Evolutionary conservation across 23 red algal genomes (phyloP).

Genomic region (Gracilaria gracilis): DNA sequence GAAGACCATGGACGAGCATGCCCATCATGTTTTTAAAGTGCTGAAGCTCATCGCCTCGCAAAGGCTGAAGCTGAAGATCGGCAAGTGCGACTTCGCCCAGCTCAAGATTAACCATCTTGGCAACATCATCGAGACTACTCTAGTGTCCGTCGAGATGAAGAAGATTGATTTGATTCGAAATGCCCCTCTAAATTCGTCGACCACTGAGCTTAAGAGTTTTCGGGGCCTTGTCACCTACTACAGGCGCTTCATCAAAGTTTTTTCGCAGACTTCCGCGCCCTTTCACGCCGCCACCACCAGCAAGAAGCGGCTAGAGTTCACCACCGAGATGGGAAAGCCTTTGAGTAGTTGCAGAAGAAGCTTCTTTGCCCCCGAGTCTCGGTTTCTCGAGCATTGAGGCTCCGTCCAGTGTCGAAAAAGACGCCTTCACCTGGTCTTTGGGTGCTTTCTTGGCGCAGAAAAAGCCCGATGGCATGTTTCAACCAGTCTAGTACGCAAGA

Average conservation of each 20-base stretch:
- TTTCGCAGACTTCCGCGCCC: neutral
- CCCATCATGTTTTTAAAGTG: neutral
- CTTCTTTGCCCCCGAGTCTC: neutral
- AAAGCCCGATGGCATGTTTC: neutral
- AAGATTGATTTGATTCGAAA: neutral
- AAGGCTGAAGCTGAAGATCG: neutral
- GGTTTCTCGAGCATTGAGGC: neutral
- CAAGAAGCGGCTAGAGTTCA: too few species aligned
- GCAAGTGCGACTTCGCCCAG: neutral
- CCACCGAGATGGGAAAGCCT: neutral
- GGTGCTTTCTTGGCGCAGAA: neutral
- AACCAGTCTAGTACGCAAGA: neutral
- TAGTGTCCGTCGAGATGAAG: neutral
- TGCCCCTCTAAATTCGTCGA: neutral
- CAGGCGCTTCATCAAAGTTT: neutral
- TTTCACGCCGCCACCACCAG: neutral
- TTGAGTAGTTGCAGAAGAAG: neutral
- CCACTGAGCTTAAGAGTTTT: neutral
- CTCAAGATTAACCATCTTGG: neutral
- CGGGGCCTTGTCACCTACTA: neutral
- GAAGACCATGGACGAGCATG: slow-evolving; percentile 8
- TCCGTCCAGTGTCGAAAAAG: neutral
- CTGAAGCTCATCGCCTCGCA: neutral
- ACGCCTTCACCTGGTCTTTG: neutral
- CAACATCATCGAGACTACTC: neutral